Conservation (phyloP, 2,329 filamentous ascomycete genomes). For the Phialemonium atrogriseum region DNA sequence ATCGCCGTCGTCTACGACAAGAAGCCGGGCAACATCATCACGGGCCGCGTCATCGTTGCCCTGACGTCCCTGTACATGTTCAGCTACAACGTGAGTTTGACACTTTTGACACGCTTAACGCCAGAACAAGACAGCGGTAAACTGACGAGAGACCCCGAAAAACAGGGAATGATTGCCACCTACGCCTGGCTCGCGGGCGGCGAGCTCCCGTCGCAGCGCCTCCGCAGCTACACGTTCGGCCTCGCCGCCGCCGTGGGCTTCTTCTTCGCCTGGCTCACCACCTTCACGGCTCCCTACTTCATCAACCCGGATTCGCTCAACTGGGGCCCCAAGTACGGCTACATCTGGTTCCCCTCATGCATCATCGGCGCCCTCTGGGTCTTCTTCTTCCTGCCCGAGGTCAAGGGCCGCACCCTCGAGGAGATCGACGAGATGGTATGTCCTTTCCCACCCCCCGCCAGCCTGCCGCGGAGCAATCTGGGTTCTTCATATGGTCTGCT, state of each 20-base stretch:
- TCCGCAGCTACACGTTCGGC: constrained; percentile 44
- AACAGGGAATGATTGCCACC: constrained; percentile 36
- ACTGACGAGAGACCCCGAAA: too few species aligned
- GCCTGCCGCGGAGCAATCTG: constrained; percentile 1
- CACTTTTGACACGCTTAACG: too few species aligned
- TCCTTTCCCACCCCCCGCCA: background rate
- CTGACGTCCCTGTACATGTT: constrained; percentile 39
- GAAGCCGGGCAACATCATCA: constrained; percentile 18
- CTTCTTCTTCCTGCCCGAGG: constrained; percentile 37
- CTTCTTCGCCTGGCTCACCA: constrained; percentile 41
- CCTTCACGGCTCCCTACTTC: constrained; percentile 46
- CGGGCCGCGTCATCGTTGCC: constrained; percentile 35
- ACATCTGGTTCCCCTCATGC: constrained; percentile 36
- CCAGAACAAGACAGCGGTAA: too few species aligned
- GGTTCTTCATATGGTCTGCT: background rate
- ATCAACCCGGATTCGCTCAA: constrained; percentile 40
- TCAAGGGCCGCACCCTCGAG: constrained; percentile 40
- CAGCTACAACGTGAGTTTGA: constrained; percentile 35
- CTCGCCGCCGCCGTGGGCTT: constrained; percentile 39
- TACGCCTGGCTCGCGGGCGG: constrained; percentile 44
- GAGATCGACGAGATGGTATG: constrained; percentile 43
- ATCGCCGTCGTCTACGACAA: constrained; percentile 37
- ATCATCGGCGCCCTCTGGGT: constrained; percentile 22
- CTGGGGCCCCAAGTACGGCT: constrained; percentile 43
- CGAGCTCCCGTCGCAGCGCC: constrained; percentile 42